Base-by-base conservation (phyloP, 768 basidiomycete genomes). In the Omphalotus guepiniiformis region DNA sequence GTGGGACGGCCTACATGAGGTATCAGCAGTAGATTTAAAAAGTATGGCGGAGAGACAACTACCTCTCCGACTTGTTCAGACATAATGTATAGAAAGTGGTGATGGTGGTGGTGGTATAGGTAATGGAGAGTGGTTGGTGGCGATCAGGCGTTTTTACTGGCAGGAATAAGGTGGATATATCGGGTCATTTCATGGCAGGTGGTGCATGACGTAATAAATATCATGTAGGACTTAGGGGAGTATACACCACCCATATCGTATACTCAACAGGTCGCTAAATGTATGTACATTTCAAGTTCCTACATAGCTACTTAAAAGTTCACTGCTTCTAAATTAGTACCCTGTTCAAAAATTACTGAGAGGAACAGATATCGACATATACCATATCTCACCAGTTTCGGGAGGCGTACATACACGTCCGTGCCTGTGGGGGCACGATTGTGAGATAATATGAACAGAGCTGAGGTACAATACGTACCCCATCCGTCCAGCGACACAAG, bases 261-360 rank as follows among this genome's bases (percentile, higher is more conserved):
- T n/a, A n/a, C 30, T 32, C 30, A 8, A 32, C 30, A 32, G n/a
- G n/a, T n/a, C n/a, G n/a, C 35, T 36, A 15, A 37, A 15, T 37
- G 21, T 37, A 8, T 37, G 21, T 37, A n/a, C 15, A 12, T 8
- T n/a, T n/a, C 3, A 16, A 6, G 8, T 22, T 39, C 5, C 23
- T 1, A 28, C 9, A 25, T 38, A 12, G 19, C 18, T 6, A 15
- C 25, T 62, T 67, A 92, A 16, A 92, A 75, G 63, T 90, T 88
- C 48, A 91, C 89, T 8, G 83, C 87, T 63, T 93, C 89, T 48
- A 90, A 59, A 63, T 88, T 92, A 7, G 88, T 93, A 27, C 89
- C 89, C 89, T 91, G 54, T 6, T 8, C 3, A 22, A 5, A 15
- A 15, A 4, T 34, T 6, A 16, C 12, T 44, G 5, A 36, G 22